Evolutionary conservation across 805 yeast species (phyloP), one percentile per base, ranked within the genome.

Genomic region (Zygosaccharomyces lentus): DNA sequence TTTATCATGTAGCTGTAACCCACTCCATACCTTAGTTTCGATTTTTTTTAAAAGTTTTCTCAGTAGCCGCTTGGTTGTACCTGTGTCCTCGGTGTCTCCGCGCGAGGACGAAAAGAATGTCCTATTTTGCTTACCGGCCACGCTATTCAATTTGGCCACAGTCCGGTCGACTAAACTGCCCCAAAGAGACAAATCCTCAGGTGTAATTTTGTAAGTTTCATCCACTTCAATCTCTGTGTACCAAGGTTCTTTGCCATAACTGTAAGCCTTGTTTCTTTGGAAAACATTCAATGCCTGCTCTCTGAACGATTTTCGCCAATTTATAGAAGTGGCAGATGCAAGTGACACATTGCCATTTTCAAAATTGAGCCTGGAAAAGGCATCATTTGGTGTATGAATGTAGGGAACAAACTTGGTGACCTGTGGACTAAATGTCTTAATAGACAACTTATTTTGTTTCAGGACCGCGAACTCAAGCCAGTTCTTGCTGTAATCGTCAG

Each of bases 381-480:
- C 66, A 36, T 27, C 31, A 19, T 71, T 65, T 0, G 84, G 77
- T 0, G 89, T 76, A 26, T 73, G 70, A 30, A 82, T 53, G 49
- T 76, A 79, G 0, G 90, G 90, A 7, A 82, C 72, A 43, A 37
- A 76, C 68, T 56, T 78, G 72, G 41, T 70, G 60, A 55, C 19
- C 59, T 65, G 47, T 9, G 41, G 41, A 19, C 24, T 27, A 10
- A 38, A 38, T 27, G 23, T 23, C 23, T 19, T 26, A 7, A 23
- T 12, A 7, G 34, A 15, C n/a, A 27, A 27, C 51, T 54, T 45
- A 55, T 50, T 42, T 56, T 45, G 30, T 9, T 58, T 43, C 5
- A 65, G 56, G 2, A 50, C 53, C 2, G 59, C 56, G 13, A 59
- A 53, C 24, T 72, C 68, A 37, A 75, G 57, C 79, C 80, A 76